Evolutionary conservation across 2,329 filamentous ascomycete species (phyloP), one percentile per base, ranked within the genome.

Genomic region (Aspergillus texensis): DNA sequence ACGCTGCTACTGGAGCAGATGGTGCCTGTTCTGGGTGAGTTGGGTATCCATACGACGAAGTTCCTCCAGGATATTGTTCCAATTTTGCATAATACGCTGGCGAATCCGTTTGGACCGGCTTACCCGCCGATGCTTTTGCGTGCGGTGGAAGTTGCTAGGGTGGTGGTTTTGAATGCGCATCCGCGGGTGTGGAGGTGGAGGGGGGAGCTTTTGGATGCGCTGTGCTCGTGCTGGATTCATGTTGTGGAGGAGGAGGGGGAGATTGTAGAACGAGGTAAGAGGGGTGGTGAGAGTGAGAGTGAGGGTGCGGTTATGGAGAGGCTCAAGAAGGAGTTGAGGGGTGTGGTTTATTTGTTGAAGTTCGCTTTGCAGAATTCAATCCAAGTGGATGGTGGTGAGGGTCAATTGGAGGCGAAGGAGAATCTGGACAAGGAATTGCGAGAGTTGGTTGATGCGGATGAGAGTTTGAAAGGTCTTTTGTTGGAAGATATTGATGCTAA

Each of bases 51-150:
- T 54, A 70, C 75, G 16, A 75, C 75, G 5, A 78, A 77, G 48
- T 78, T 80, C 59, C 71, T 81, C 4, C 78, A 91, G 83, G 86
- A 88, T 53, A 77, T 94, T 9, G 74, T 96, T 0, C 88, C 91
- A 0, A 82, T 94, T 66, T 76, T 92, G 11, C 86, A 87, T 2
- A 80, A 82, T 45, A 85, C 90, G 11, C 80, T 96, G 59, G 83
- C 86, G 2, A 88, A 93, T 71, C 88, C 91, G 0, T 92, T 95
- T 72, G 84, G 85, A 1, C 79, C 84, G 11, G 81, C 84, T 1
- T 81, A 86, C 65, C 80, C 84, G 1, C 78, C 82, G 0, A 79
- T 89, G 1, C 77, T 93, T 1, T 59, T 82, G 0, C 80, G 85
- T 0, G 84, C 87, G 0, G 75, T 84, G 3, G 74, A 80, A 21